phyloP scores from a whole-genome alignment of 352 stramenopile species.

The Phytopythium mirpurense region DNA sequence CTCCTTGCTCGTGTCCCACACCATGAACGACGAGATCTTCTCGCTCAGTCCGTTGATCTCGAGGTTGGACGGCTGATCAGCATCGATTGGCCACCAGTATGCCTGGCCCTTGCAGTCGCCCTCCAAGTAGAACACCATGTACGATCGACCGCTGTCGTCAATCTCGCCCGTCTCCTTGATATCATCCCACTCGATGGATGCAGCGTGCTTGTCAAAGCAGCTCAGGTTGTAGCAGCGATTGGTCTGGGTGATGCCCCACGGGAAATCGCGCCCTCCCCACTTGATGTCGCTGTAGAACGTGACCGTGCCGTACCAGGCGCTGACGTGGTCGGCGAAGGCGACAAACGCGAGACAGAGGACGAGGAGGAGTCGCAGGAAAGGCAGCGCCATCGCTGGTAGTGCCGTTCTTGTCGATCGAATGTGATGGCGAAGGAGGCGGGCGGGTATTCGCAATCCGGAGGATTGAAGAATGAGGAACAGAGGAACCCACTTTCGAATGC shows the following conservation, averaged over 20 bases:
- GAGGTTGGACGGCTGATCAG: constrained; percentile 15
- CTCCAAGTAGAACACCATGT: constrained; percentile 20
- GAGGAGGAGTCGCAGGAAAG: neutral
- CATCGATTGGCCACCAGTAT: neutral
- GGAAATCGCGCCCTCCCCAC: constrained; percentile 2
- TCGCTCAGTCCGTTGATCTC: constrained; percentile 11
- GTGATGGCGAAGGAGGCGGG: neutral
- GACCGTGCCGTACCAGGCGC: constrained; percentile 13
- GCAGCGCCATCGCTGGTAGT: neutral
- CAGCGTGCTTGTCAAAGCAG: constrained; percentile 15
- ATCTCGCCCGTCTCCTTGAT: neutral
- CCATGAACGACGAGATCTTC: constrained; percentile 27
- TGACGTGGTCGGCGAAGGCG: neutral
- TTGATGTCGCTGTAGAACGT: constrained; percentile 12
- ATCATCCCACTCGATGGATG: constrained; percentile 12
- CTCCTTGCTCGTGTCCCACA: constrained; percentile 15
- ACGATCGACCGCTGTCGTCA: constrained; percentile 4
- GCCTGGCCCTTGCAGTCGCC: constrained; percentile 11
- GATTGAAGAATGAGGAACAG: no score
- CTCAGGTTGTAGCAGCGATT: constrained; percentile 20
- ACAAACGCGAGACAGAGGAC: neutral
- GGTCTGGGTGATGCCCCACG: constrained; percentile 4
- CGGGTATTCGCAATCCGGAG: neutral
- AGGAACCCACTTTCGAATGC: no score
- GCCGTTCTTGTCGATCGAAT: neutral